These are phyloP conservation scores for Cladophialophora psammophila DNA, from an alignment of 2,329 filamentous ascomycete species.

Conservation along the genomic window DNA sequence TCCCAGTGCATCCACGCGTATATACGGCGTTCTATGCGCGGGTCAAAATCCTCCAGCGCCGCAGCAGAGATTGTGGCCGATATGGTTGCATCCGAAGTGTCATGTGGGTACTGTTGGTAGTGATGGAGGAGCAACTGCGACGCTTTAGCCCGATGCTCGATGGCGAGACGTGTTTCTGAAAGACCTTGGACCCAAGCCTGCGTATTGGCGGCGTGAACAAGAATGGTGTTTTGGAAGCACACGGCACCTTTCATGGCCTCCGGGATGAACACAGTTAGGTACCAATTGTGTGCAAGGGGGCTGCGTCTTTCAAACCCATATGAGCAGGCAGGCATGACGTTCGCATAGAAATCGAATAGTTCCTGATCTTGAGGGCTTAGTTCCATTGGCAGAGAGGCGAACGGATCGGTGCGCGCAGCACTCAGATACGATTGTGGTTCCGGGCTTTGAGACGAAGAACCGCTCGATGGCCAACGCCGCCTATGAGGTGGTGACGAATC, in stretches of 20 bases:
- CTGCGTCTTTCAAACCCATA: constrained; percentile 49
- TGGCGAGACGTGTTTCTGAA: constrained; percentile 43
- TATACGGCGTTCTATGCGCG: constrained; percentile 48
- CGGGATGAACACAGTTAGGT: constrained; percentile 49
- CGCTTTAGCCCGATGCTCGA: constrained; percentile 46
- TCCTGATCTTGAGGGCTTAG: constrained; percentile 45
- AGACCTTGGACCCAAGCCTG: constrained; percentile 49
- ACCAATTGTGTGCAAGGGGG: constrained; percentile 49
- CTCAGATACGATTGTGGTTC: constrained; percentile 47
- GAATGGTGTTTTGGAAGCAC: constrained; percentile 49
- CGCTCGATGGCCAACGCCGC: background rate
- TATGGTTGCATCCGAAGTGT: constrained; percentile 50
- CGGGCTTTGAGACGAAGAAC: constrained; percentile 28
- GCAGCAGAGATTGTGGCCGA: constrained; percentile 51
- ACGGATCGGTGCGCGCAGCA: constrained; percentile 49
- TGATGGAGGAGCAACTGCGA: constrained; percentile 47
- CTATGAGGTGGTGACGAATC: constrained; percentile 17
- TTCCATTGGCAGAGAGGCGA: constrained; percentile 47
- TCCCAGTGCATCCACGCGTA: constrained; percentile 52
- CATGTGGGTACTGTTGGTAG: constrained; percentile 43
- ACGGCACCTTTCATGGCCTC: constrained; percentile 51
- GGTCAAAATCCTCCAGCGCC: constrained; percentile 51
- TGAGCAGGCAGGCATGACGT: constrained; percentile 50
- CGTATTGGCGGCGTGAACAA: constrained; percentile 50
- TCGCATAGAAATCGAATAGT: constrained; percentile 52